Evolutionary conservation across 305 asterid genomes (phyloP), one percentile per base, ranked within the genome.

Genomic region (Withania somnifera): DNA sequence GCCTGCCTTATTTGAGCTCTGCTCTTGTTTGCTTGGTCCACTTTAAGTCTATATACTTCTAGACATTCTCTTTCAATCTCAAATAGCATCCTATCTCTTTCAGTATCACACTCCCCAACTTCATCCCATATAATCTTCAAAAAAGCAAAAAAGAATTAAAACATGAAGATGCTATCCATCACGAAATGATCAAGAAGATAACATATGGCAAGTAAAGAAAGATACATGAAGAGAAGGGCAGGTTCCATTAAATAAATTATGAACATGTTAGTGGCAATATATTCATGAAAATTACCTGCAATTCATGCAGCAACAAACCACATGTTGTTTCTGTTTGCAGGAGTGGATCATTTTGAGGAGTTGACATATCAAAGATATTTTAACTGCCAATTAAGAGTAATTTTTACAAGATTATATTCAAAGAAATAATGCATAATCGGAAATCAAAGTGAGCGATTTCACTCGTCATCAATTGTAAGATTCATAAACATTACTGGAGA

Each of bases 81-180:
- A 81, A 92, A 91, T 84, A 97, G 84, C 95, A 90, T 94, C 76
- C 85, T 90, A 88, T 97, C 98, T 85, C 88, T 93, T 80, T 94
- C 98, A 11, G 87, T 38, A 86, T 92, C 98, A 69, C 95, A 84
- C 88, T 97, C 98, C 71, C 99, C 99, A 79, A 97, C 98, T 87
- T 97, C 99, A 67, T 97, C 98, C 99, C 99, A 97, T 88, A 97
- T 97, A 86, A 93, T 93, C 98, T 97, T 86, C 82, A 79, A 3
- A 26, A 56, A 76, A 38, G 22, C 7, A 9, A 22, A 64, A 63
- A n/a, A 28, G 15, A 28, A 11, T 2, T 7, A 7, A 5, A 24
- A 51, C 42, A 40, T 38, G 52, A 14, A 38, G 13, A 69, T 69
- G 14, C 20, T 15, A 45, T 71, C 26, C 58, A 45, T 71, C 24